phyloP scores from a whole-genome alignment of 352 stramenopile genomes.

The Plasmopara viticola region DNA sequence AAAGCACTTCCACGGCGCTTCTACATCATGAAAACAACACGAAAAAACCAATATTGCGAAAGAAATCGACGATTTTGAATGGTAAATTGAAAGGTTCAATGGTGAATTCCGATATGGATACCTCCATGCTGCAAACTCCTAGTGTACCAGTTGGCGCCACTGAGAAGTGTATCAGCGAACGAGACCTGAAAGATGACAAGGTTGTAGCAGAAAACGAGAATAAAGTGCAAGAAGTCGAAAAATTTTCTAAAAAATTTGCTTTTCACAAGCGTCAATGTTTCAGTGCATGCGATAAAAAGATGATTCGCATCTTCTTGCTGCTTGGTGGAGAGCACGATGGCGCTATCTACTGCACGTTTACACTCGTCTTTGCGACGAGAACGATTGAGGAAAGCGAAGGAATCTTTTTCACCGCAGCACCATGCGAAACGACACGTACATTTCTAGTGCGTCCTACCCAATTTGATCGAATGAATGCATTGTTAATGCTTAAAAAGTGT shows the following conservation, averaged over 20 bases:
- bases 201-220: not conserved
- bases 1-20: conserved; percentile 1
- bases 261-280: conserved; percentile 2
- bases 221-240: not conserved
- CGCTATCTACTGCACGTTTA: conserved; percentile 23
- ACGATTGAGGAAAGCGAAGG: conserved; percentile 22
- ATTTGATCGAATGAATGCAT: conserved; percentile 10
- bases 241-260: not conserved
- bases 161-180: not conserved
- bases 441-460: conserved; percentile 19
- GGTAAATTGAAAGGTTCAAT: not conserved
- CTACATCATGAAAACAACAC: conserved; percentile 4
- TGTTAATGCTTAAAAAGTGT: conserved; percentile 32
- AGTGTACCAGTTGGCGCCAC: conserved; percentile 3
- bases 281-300: conserved; percentile 5
- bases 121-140: conserved; percentile 4
- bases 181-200: not conserved
- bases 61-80: conserved; percentile 3
- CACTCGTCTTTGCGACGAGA: conserved; percentile 15
- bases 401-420: conserved; percentile 18
- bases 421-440: conserved; percentile 10
- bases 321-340: conserved; percentile 36
- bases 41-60: conserved; percentile 10
- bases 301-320: conserved; percentile 23
- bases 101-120: not conserved